Evolutionary conservation across 257 asterid genomes (phyloP), one percentile per base, ranked within the genome.

Genomic region (Plantago ovata): DNA sequence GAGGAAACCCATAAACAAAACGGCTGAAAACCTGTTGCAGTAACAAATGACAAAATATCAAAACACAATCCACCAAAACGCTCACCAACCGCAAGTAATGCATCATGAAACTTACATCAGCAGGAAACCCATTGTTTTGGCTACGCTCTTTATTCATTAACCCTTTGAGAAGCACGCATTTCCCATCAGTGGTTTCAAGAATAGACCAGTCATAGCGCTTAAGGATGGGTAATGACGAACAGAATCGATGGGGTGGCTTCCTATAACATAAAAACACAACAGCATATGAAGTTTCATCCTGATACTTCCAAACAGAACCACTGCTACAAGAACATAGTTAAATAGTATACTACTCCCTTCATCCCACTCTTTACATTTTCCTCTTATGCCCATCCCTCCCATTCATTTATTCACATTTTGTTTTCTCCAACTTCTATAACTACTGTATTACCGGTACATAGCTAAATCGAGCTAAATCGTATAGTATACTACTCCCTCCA

Each of bases 1-100:
- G 66, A 40, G 97, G 97, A 76, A 89, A 89, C 32, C 97, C 95
- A 28, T 75, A 66, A 60, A 69, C 24, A 69, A 89, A 89, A 79
- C 79, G 82, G 60, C 75, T 32, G 28, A 53, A 75, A 23, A 84
- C 84, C 97, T 89, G 80, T 64, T 69, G 33, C 60, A 73, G 48
- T 50, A 68, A 59, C 21, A 64, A 66, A 61, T 52, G 58, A 58
- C 23, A 16, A 13, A 42, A 47, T 14, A 67, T 69, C 44, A 59
- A 12, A 61, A 64, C 58, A 54, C 51, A 15, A 3, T 47, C 49
- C 36, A 52, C 60, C 58, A 24, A 62, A 53, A 18, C 14, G 53
- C 38, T 22, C 39, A 50, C 38, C 13, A 51, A n/a, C 50, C 44
- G 47, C 70, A 65, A 38, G 44, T 48, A 51, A 62, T 4, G 58